Evolutionary conservation across 1,284 basidiomycete species (phyloP), one percentile per base, ranked within the genome.

Genomic region (Tranzscheliella williamsii): DNA sequence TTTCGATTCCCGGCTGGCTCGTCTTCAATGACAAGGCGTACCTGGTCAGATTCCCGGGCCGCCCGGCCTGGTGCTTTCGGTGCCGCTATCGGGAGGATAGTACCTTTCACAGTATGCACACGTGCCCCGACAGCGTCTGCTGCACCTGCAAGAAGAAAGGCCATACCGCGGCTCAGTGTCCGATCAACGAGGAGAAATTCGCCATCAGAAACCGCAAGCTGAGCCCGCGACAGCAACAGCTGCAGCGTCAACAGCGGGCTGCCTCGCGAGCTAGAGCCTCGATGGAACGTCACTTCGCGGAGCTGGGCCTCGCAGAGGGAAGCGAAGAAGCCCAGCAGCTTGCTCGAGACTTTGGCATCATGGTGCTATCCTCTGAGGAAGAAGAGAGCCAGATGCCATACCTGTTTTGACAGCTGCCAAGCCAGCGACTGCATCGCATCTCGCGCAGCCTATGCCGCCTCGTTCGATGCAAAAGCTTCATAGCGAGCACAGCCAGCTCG

Each of bases 51-150:
- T 61, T 42, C 18, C 23, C 51, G 15, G 40, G 43, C 6, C 57
- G 57, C 4, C 51, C 51, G 1, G 39, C 36, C 8, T 61, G 51
- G 57, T 61, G 57, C 27, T 38, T 54, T 39, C 16, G 42, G 15
- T 61, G 57, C 37, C 44, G 57, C 4, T 51, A 46, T 39, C 33
- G 46, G n/a, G 39, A 41, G 16, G 2, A 4, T 0, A 45, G n/a
- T 7, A 18, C 29, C 5, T 61, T 61, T 35, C 50, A 61, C 33
- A 54, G 51, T 42, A 38, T 35, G 9, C 23, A 36, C 22, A 46
- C 46, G 5, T 61, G 57, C 38, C 57, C 46, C 2, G 9, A 2
- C 1, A 8, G 24, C 3, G 27, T 35, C 7, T 61, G 57, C 40
- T 20, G 17, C 30, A 26, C 39, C 4, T 61, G 57, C 43, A 38